Evolutionary conservation across 2,329 filamentous ascomycete species (phyloP).

Genomic region (Allantophomopsis cytisporea): DNA sequence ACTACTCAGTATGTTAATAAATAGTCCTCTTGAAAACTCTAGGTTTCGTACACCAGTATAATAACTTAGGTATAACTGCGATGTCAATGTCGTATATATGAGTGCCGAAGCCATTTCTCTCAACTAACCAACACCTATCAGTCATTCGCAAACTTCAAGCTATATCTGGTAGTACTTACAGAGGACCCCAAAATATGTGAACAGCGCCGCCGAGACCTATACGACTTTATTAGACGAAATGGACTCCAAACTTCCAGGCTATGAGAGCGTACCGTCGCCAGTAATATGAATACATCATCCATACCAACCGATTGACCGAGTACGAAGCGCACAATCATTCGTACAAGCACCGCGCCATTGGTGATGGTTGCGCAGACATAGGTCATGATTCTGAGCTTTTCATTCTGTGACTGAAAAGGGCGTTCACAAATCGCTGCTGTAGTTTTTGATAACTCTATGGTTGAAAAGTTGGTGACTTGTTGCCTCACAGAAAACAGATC

Average conservation of each 20-base stretch:
- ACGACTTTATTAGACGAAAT: background rate
- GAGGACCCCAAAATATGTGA: background rate
- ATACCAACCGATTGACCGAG: background rate
- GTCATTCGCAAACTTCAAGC: background rate
- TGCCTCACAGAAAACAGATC: background rate
- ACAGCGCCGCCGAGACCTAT: background rate
- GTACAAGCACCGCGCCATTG: background rate
- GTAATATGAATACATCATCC: background rate
- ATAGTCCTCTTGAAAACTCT: background rate
- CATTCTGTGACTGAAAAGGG: background rate
- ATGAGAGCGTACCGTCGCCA: background rate
- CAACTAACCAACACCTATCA: background rate
- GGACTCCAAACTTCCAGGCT: background rate
- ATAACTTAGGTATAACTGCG: background rate
- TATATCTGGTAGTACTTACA: background rate
- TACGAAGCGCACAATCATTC: background rate
- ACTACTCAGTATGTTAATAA: constrained; percentile 4
- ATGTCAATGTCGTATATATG: constrained; percentile 5
- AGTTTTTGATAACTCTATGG: background rate
- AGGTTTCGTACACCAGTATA: background rate
- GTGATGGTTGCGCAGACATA: background rate
- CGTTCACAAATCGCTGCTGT: background rate
- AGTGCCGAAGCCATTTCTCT: constrained; percentile 3
- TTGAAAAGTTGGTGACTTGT: background rate
- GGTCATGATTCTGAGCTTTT: background rate